Base-by-base conservation (phyloP, 2,329 filamentous ascomycete genomes). In the Bipolaris victoriae region DNA sequence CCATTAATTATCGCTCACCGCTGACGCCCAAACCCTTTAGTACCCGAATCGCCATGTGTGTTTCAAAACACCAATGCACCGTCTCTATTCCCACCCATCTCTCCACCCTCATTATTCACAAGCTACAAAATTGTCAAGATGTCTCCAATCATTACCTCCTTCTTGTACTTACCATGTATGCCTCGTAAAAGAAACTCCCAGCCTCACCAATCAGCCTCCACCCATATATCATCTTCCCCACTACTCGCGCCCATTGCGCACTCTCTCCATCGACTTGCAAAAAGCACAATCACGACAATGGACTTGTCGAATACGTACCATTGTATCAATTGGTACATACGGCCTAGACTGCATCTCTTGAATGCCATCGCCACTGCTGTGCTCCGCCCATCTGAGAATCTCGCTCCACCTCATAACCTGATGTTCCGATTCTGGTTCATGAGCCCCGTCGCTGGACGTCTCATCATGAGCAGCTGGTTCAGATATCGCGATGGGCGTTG, bases 231-330 rank as follows among this genome's bases (percentile, higher is more conserved):
- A 10, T 33, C 31, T 31, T 15, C n/a, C 15, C 24, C 26, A 33
- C 4, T 33, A 13, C 13, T 31, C 10, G 5, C 9, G 9, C 22
- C 5, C 13, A 7, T 4, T 15, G 7, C 13, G 15, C 2, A 24
- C 22, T 5, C 9, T 20, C 36, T 44, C 39, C 16, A 52, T 45
- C 50, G 26, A 49, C 29, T 52, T 41, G 37, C 65, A 67, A 47
- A 67, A 62, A 16, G 43, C 33, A 13, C 63, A 67, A 5, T 47
- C 26, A 13, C 29, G 36, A 45, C 52, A 50, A 16, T 67, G 65
- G 16, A 26, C 36, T 18, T 29, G 39, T n/a, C 31, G 56, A 5
- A 67, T 57, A 1, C 50, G 50, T 24, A 39, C 16, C 1, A 56
- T 52, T 1, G 60, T 60, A 20, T 60, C 51, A 9, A 55, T 13